Percentiles rank a stretch among this genome's conserved stretches.
Evolutionary conservation across 2,329 filamentous ascomycete genomes (phyloP).

Genomic region (Aspergillus quadrilineatus): DNA sequence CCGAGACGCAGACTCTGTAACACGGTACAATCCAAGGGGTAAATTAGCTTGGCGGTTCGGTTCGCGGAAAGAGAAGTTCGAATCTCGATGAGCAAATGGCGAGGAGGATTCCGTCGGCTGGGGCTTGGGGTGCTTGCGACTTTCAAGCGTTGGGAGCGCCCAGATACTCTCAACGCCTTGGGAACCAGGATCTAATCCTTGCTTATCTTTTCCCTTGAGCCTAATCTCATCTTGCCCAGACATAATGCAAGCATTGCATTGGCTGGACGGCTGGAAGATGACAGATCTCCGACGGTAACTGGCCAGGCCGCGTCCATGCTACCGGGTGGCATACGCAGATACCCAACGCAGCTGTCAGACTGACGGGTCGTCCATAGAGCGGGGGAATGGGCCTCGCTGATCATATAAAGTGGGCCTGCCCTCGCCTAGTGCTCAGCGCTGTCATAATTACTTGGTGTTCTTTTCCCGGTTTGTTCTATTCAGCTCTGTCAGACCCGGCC

Average conservation of each 20-base stretch:
- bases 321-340: neutral
- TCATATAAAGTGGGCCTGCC: slow-evolving; percentile 3
- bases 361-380: no score
- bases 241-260: neutral
- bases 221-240: slow-evolving; percentile 1
- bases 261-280: neutral
- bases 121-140: no score
- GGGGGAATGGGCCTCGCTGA: neutral
- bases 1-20: neutral
- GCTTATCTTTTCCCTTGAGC: slow-evolving; percentile 14
- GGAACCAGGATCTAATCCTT: neutral
- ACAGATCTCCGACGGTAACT: neutral
- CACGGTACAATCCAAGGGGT: neutral
- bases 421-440: neutral
- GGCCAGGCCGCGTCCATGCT: neutral
- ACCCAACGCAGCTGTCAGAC: neutral
- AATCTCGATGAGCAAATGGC: no score
- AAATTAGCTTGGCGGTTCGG: neutral
- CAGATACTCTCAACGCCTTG: neutral
- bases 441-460: neutral
- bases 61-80: neutral
- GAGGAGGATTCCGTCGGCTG: no score
- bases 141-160: neutral
- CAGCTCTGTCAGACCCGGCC: neutral
- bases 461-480: neutral